Percentiles rank a stretch among this genome's conserved stretches.
These are phyloP conservation scores for Saturnispora sanitii DNA, from an alignment of 805 yeast genomes.

Conservation along the genomic window DNA sequence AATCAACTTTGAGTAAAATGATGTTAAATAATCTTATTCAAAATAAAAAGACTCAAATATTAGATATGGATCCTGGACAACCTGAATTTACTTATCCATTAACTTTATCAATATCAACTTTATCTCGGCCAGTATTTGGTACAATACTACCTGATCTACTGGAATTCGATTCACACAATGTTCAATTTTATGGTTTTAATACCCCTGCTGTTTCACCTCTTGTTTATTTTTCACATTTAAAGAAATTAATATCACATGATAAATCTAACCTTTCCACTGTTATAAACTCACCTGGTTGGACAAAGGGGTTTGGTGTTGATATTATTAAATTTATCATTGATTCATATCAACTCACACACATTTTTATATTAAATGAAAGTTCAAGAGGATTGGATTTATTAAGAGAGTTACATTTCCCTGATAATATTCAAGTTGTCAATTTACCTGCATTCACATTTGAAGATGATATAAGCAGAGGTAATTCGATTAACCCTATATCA, in stretches of 20 bases:
- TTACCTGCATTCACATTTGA: slow-evolving; percentile 8
- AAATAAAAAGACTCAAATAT: slow-evolving; percentile 25
- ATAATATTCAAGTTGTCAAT: slow-evolving; percentile 7
- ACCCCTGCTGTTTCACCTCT: slow-evolving; percentile 62
- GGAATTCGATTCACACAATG: slow-evolving; percentile 13
- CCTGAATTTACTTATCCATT: slow-evolving; percentile 71
- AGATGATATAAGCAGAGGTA: slow-evolving; percentile 28
- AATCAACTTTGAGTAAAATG: slow-evolving; percentile 56
- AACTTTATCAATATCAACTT: slow-evolving; percentile 44
- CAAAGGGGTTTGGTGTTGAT: slow-evolving; percentile 75
- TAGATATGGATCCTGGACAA: slow-evolving; percentile 88
- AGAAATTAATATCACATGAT: slow-evolving; percentile 28
- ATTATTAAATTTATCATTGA: slow-evolving; percentile 42
- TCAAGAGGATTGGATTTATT: slow-evolving; percentile 24
- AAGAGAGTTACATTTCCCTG: slow-evolving; percentile 8
- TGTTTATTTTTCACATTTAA: slow-evolving; percentile 37
- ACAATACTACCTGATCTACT: slow-evolving; percentile 20
- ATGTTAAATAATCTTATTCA: slow-evolving; percentile 40
- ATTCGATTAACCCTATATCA: slow-evolving; percentile 40
- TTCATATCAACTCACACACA: slow-evolving; percentile 41
- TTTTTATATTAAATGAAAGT: slow-evolving; percentile 35
- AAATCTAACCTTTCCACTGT: slow-evolving; percentile 24
- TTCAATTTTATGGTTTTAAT: slow-evolving; percentile 46
- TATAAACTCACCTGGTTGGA: slow-evolving; percentile 85
- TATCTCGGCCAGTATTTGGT: slow-evolving; percentile 31